Evolutionary conservation across 805 yeast genomes (phyloP).

Genomic region (Cyberlindnera euphorbiae): DNA sequence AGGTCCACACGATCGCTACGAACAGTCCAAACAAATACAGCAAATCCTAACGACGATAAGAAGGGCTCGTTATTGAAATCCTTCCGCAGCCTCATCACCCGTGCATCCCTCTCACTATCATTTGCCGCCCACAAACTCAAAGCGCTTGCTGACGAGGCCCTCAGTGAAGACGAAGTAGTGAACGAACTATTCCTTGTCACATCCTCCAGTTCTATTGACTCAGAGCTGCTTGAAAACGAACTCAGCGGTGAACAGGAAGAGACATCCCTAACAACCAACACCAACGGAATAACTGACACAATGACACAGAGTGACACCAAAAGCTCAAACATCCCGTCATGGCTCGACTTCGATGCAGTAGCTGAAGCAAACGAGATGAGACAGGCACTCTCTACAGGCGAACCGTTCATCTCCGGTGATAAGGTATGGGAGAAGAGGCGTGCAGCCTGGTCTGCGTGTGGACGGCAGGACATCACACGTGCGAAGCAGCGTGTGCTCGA

Average conservation of each 20-base stretch:
- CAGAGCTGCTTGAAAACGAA: constrained; percentile 26
- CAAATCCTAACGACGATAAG: constrained; percentile 1
- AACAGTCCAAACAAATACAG: background rate
- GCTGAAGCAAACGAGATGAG: constrained; percentile 22
- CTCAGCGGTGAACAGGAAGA: constrained; percentile 11
- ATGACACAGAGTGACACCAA: constrained; percentile 13
- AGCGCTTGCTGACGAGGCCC: constrained; percentile 43
- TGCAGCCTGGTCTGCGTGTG: constrained; percentile 56
- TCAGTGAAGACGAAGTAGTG: constrained; percentile 44
- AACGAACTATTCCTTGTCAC: constrained; percentile 45
- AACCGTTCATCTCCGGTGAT: constrained; percentile 48
- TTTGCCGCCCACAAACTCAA: constrained; percentile 32
- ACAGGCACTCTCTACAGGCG: constrained; percentile 6
- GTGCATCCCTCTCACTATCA: constrained; percentile 36
- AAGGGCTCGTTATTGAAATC: constrained; percentile 13
- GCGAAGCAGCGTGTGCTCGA: constrained; percentile 21
- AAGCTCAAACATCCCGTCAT: constrained; percentile 3
- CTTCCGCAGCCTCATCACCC: constrained; percentile 32
- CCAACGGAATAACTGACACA: constrained; percentile 21
- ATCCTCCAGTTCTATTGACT: constrained; percentile 29
- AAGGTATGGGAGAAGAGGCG: constrained; percentile 69
- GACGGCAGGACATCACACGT: constrained; percentile 19
- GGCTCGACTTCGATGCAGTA: constrained; percentile 29
- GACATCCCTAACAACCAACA: constrained; percentile 11
- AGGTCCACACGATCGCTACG: constrained; percentile 12